Base-by-base conservation (phyloP, 148 eudicot species). In the Hydrangea macrophylla region DNA sequence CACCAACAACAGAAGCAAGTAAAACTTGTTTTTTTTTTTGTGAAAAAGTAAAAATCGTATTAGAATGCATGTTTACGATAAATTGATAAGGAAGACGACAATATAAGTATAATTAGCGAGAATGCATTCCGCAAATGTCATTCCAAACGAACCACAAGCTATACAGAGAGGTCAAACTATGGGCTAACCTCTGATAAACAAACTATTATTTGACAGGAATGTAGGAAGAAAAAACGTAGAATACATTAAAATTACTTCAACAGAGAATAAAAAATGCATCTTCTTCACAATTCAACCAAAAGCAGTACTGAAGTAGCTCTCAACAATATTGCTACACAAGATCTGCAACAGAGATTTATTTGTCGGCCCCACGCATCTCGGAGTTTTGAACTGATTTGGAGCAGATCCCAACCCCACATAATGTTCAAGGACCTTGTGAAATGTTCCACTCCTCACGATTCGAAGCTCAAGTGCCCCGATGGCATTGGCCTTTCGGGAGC, bases 331-430 rank as follows among this genome's bases (percentile, higher is more conserved):
- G 60, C 33, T 65, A 48, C 57, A 61, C 58, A 91, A 69, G 28
- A 95, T 81, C 68, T 85, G 85, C 80, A 91, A 60, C 35, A 95
- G 60, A 0, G 18, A 44, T 55, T 62, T 64, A 36, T 95, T 95
- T 2, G 31, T 70, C 0, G 80, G 60, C 22, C 88, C 85, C 7
- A 94, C 83, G 53, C 85, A 95, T 20, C 99, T 42, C 12, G 99
- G 99, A 0, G 93, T 89, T 78, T 95, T 95, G 77, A 89, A 91
- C 81, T 95, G 99, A 80, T 85, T 95, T 28, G 83, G 81, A 1
- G 89, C 87, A 3, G 74, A 78, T 2, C 99, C 99, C 71, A 85
- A 62, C 51, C 74, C 83, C 39, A 91, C 84, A 35, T 66, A 85
- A 72, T 95, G 87, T 24, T 87, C 76, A 65, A 89, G 55, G 26